phyloP scores from a whole-genome alignment of 108 stramenopile species.

The Mayamaea pseudoterrestris region DNA sequence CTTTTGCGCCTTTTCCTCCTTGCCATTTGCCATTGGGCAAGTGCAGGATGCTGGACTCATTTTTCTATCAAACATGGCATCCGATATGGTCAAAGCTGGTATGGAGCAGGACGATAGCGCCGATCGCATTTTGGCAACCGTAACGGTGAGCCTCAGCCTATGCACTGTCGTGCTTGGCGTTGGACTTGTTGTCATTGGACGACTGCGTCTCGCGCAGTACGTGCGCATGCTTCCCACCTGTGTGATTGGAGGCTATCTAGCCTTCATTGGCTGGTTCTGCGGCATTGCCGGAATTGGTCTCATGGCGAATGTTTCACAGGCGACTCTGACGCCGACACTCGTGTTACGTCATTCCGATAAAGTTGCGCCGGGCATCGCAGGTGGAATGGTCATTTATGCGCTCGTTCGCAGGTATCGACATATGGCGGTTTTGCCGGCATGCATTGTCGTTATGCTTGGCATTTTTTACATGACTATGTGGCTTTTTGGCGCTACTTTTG shows the following conservation, averaged over 20 bases:
- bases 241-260: slow-evolving; percentile 95
- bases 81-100: slow-evolving; percentile 48
- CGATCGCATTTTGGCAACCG: slow-evolving; percentile 55
- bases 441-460: slow-evolving; percentile 58
- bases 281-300: slow-evolving; percentile 82
- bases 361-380: slow-evolving; percentile 66
- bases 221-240: slow-evolving; percentile 90
- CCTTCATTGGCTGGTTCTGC: slow-evolving; percentile 96
- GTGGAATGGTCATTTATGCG: slow-evolving; percentile 63
- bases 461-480: slow-evolving; percentile 65
- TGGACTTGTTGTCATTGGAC: slow-evolving; percentile 74
- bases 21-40: slow-evolving; percentile 92
- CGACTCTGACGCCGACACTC: slow-evolving; percentile 26
- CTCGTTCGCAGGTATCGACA: slow-evolving; percentile 58
- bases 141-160: slow-evolving; percentile 61
- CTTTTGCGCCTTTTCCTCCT: slow-evolving; percentile 67
- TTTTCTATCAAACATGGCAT: slow-evolving; percentile 86
- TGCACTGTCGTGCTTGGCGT: slow-evolving; percentile 78
- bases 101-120: slow-evolving; percentile 28
- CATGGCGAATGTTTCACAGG: slow-evolving; percentile 35
- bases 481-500: slow-evolving; percentile 37
- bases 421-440: slow-evolving; percentile 69
- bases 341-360: slow-evolving; percentile 36
- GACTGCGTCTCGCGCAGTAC: slow-evolving; percentile 68
- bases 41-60: slow-evolving; percentile 98